A percentile compares a stretch with the other conserved stretches of the same genome.
Conservation (phyloP, 257 asterid species). For the Solanum pimpinellifolium region DNA sequence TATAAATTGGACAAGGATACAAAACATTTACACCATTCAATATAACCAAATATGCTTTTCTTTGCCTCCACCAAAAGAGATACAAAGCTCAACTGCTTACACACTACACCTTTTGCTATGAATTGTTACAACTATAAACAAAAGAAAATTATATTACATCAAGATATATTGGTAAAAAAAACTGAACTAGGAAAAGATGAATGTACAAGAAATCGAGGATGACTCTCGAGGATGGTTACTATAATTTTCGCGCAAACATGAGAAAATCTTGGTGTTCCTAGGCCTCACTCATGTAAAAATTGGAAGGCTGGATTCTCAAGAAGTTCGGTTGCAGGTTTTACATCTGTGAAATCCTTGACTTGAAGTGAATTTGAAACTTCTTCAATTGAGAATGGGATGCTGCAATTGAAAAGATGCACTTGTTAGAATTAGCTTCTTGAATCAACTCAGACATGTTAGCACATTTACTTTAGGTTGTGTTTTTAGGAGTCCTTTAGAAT, state of each 20-base stretch:
- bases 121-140: not conserved
- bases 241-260: not conserved
- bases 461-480: not conserved
- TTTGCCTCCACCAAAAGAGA: constrained; percentile 12
- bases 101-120: not conserved
- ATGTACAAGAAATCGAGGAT: constrained; percentile 30
- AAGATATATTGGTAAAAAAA: constrained; percentile 1
- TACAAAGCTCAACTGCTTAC: not conserved
- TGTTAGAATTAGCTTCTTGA: not conserved
- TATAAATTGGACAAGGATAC: not conserved
- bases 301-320: constrained; percentile 73
- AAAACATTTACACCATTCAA: not conserved
- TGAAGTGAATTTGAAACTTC: constrained; percentile 61
- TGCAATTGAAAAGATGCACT: constrained; percentile 20
- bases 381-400: constrained; percentile 91
- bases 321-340: constrained; percentile 67
- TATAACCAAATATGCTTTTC: not conserved
- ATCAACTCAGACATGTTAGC: not conserved
- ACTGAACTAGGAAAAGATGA: not conserved
- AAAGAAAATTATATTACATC: constrained; percentile 5
- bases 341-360: constrained; percentile 78
- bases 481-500: not conserved
- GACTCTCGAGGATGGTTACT: not conserved
- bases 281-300: constrained; percentile 60
- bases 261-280: constrained; percentile 4